phyloP scores from a whole-genome alignment of 2,329 filamentous ascomycete genomes.

The Ilyonectria destructans region DNA sequence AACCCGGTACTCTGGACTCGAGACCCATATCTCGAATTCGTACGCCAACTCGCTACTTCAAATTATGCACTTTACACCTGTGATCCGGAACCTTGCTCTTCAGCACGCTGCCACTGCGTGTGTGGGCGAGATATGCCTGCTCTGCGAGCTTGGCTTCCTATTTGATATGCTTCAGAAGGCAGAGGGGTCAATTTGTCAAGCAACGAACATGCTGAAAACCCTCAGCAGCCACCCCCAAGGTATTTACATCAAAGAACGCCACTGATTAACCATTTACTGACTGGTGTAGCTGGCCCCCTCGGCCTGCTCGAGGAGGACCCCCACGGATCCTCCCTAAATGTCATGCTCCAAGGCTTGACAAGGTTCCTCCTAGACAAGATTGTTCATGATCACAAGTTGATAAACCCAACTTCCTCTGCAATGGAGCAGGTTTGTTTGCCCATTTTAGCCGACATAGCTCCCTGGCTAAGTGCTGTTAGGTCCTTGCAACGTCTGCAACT shows the following conservation, averaged over 20 bases:
- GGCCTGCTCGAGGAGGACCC: conserved; percentile 90
- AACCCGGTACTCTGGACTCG: conserved; percentile 90
- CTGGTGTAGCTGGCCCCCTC: conserved; percentile 74
- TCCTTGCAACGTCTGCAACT: conserved; percentile 79
- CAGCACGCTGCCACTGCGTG: conserved; percentile 92
- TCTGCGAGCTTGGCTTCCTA: conserved; percentile 95
- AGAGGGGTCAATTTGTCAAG: conserved; percentile 93
- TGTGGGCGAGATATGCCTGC: conserved; percentile 84
- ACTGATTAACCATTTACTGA: conserved; percentile 39
- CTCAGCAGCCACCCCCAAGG: conserved; percentile 88
- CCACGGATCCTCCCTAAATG: conserved; percentile 80
- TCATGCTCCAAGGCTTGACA: conserved; percentile 89
- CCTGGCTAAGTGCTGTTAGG: conserved; percentile 44
- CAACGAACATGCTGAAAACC: conserved; percentile 93
- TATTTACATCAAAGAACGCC: conserved; percentile 49
- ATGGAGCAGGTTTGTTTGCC: conserved; percentile 76
- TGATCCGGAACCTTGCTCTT: conserved; percentile 89
- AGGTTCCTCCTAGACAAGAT: conserved; percentile 90
- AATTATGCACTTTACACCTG: conserved; percentile 90
- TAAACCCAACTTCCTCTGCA: conserved; percentile 72
- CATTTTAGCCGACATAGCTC: neutral
- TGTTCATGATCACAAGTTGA: conserved; percentile 80
- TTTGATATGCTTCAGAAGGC: conserved; percentile 99
- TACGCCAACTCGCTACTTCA: conserved; percentile 96
- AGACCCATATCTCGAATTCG: conserved; percentile 97